Base-by-base conservation (phyloP, 1,284 basidiomycete species). In the Austroboletus olivaceoglutinosus region DNA sequence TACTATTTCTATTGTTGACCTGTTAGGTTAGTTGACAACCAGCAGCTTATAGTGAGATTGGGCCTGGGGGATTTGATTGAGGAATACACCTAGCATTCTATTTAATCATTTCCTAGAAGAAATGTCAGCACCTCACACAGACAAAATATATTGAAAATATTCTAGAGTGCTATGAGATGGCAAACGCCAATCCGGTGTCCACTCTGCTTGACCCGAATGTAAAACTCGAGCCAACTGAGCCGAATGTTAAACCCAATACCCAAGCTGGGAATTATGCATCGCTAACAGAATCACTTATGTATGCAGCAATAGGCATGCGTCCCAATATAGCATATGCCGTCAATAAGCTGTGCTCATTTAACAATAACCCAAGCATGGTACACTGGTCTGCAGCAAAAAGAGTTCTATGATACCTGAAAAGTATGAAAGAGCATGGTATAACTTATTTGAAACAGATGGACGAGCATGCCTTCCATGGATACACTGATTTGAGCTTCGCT, bases 61-160 rank as follows among this genome's bases (percentile, higher is more conserved):
- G n/a, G n/a, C n/a, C n/a, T n/a, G n/a, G n/a, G n/a, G n/a, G n/a
- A n/a, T n/a, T n/a, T n/a, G n/a, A n/a, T n/a, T n/a, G n/a, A n/a
- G n/a, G n/a, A n/a, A n/a, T n/a, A n/a, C n/a, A n/a, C n/a, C n/a
- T n/a, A n/a, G n/a, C n/a, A n/a, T n/a, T n/a, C n/a, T n/a, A n/a
- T n/a, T n/a, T n/a, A n/a, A n/a, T n/a, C n/a, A n/a, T n/a, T n/a
- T n/a, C n/a, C n/a, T n/a, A n/a, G n/a, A n/a, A n/a, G n/a, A n/a
- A n/a, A n/a, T n/a, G n/a, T n/a, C n/a, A n/a, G 0, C 43, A 5
- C 2, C 42, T 53, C 8, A 19, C 2, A 5, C 52, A 53, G 22
- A 50, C 43, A 9, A 23, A 47, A 40, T 53, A 50, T 27, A 50
- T 53, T 16, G 39, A 50, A 18, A 9, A 30, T 0, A 33, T 53